Base-by-base conservation (phyloP, 2,329 filamentous ascomycete genomes). In the Pseudopithomyces chartarum region DNA sequence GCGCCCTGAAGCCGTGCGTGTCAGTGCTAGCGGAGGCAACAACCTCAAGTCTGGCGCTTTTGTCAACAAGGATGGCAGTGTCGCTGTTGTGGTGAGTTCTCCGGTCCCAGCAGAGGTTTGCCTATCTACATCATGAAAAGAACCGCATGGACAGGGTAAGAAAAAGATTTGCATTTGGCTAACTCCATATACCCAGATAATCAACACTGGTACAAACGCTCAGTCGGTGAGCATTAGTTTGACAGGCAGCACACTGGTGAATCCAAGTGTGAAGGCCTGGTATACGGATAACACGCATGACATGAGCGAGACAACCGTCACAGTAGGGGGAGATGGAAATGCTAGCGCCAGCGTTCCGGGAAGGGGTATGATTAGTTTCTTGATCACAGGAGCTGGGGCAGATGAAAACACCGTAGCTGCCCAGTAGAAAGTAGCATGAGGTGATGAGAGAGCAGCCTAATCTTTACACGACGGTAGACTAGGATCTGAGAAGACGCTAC, bases 1-100 rank as follows among this genome's bases (percentile, higher is more conserved):
- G 15, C 58, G 76, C n/a, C 75, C 74, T 1, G 76, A 74, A n/a
- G 75, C 77, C 6, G 62, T 69, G 15, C 67, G 77, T 6, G 60
- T 80, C 33, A 73, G 66, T 6, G 69, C 73, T 1, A 59, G 59
- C 5, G 73, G 74, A 3, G 66, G 66, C 5, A 60, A 58, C 6
- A 68, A 67, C 55, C 45, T 76, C 38, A 76, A 74, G 52, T 61
- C 62, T n/a, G 65, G 60, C 0, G 73, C 70, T 12, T 76, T 75
- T 46, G 40, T 57, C 22, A 76, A 76, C 52, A 58, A 55, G 4
- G 74, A 77, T 60, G 71, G 73, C 6, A 70, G 66, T 56, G 32
- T 69, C 3, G 68, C 68, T 22, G 65, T 71, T 10, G 67, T 70
- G 17, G 48, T 51, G n/a, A 33, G 48, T 51, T 13, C 39, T n/a